Base-by-base conservation (phyloP, 2,329 filamentous ascomycete species). In the Sphaerulina musiva region DNA sequence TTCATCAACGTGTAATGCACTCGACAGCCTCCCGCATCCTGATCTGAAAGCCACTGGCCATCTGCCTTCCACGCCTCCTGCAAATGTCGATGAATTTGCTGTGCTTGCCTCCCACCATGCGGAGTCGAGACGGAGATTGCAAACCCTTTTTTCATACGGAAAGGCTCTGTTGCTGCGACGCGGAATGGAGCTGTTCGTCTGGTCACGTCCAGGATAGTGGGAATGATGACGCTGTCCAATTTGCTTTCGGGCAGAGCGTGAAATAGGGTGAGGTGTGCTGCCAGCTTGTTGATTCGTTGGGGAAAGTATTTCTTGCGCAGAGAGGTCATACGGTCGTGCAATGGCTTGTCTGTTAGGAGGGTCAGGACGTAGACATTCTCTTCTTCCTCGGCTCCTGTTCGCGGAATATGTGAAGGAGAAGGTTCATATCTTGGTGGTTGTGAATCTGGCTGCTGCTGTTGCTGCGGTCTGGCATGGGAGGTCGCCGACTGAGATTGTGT, bases 1-100 rank as follows among this genome's bases (percentile, higher is more conserved):
- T 76, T 76, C 74, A 75, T 75, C 12, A 75, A 67, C 9, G 73
- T 76, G 66, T 73, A 76, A 49, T 76, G 74, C 7, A 72, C 67
- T 6, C 64, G 65, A 60, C 70, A 71, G 0, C 67, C 69, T 2
- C 68, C 68, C n/a, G 63, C 63, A 58, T 76, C 74, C 61, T 76
- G 73, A 54, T 71, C 67, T 39, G 72, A 75, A 10, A 76, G 58
- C 23, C 69, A 73, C 2, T 20, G 20, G 20, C 66, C 62, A n/a
- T 67, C 54, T 63, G 63, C 53, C 31, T 62, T 49, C 73, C 73
- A 76, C 11, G 62, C 60, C 7, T 59, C 56, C 54, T 67, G 65
- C 32, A 76, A 60, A 36, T 65, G 59, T 5, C 56, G 58, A 51
- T 73, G 72, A 9, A 76, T 56, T n/a, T 64, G 55, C 47, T 70